Evolutionary conservation across 768 basidiomycete species (phyloP), one percentile per base, ranked within the genome.

Genomic region (Mycena alexandri): DNA sequence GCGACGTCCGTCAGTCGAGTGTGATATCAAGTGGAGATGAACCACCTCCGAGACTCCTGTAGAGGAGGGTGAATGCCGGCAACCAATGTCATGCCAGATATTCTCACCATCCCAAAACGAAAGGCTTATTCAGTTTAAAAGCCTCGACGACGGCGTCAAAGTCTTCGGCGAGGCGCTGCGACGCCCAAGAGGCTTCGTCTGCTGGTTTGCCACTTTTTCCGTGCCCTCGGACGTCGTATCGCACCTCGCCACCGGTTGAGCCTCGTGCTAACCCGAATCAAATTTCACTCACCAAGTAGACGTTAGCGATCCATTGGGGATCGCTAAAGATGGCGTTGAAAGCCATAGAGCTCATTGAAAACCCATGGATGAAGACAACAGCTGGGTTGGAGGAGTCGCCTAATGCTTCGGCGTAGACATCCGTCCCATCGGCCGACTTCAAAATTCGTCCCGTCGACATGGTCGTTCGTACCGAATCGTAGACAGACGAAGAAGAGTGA

Each of bases 281-380:
- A 47, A 9, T 25, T 29, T 1, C 36, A 60, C 74, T 62, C 61
- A 76, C 76, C 63, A 82, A 68, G 65, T 80, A 75, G 46, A 76
- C 65, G 19, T 72, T 62, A 42, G 67, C 67, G 34, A 71, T 63
- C 74, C 80, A 77, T 22, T 61, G 46, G 7, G 72, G 62, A 67
- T 82, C 80, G 38, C 43, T 48, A 66, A 83, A 82, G 61, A 81
- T 77, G 59, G 69, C 71, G 65, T 83, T 79, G 62, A 80, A 84
- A 11, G 72, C 75, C 29, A 75, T 70, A 13, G 74, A 69, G 34
- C 75, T 76, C 68, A 78, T 72, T 8, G 74, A 72, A 63, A 82
- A 75, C 7, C 79, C 82, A 61, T 79, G 82, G 19, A 82, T 76
- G 71, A 83, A 81, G 52, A 84, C 75, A 24, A 83, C 56, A 16